Base-by-base conservation (phyloP, 306 rosid species). In the Acacia acuminata region DNA sequence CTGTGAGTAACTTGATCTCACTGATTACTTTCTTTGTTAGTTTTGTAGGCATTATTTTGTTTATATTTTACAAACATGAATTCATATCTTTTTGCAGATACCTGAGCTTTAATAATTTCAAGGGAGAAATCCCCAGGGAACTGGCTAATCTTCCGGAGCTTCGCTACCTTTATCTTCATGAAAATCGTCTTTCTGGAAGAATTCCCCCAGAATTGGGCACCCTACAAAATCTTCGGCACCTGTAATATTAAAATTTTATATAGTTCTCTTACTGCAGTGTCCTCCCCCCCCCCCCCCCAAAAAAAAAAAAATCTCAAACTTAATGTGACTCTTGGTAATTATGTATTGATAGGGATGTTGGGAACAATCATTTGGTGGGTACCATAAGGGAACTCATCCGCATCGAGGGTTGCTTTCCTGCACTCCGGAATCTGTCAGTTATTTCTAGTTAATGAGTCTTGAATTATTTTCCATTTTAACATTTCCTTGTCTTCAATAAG, bases 331-430 rank as follows among this genome's bases (percentile, higher is more conserved):
- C 69, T 43, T 55, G 79, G 44, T 50, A 34, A 42, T 85, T n/a
- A 73, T 79, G n/a, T 77, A 60, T 78, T 87, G 69, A 60, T 73
- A 96, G 99, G 97, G 99, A 96, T 83, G 99, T 70, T 58, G 99
- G 99, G 61, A 91, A 92, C 87, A 96, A 96, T 91, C 99, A 96
- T 86, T 87, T 96, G 93, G 98, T 96, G 72, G 99, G 99, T 77
- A 96, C 99, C 66, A 89, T 96, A 77, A 87, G 98, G 88, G 99
- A 96, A 85, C 98, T 96, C 80, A 96, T 94, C 64, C 99, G 98
- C 36, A 63, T 96, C 83, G 99, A 94, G 81, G 99, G 97, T 53
- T 94, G 98, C 88, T 96, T 94, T 88, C 98, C 97, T 2, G 88
- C 97, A 17, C 91, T 96, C 77, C 97, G 98, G 83, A 94, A 96